Conservation (phyloP, 1,284 basidiomycete genomes). For the Sanghuangporus sanghuang region DNA sequence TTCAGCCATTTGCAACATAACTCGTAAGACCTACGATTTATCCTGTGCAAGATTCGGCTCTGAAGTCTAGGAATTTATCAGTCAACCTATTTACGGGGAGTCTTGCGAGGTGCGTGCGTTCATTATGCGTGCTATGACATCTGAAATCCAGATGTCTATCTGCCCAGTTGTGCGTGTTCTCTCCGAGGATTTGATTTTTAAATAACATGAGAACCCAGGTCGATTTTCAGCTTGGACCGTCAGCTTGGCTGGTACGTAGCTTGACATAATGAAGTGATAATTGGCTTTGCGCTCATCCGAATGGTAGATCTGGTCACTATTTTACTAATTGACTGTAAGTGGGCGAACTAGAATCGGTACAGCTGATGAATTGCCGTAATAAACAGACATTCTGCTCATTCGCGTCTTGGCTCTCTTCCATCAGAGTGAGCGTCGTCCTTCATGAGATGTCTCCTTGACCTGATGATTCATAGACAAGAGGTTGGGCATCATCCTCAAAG, state of each 20-base stretch:
- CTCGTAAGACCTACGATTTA: background rate
- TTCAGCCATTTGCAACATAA: background rate
- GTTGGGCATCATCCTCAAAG: background rate
- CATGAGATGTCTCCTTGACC: too few species aligned
- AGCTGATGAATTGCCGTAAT: background rate
- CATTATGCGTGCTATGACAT: too few species aligned
- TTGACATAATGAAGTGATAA: too few species aligned
- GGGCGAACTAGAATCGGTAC: too few species aligned
- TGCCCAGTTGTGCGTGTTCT: too few species aligned
- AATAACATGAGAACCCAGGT: too few species aligned
- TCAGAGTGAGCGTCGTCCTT: background rate
- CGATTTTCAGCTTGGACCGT: background rate
- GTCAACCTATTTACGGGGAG: background rate
- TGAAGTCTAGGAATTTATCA: background rate
- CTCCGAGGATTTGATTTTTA: too few species aligned
- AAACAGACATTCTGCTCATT: conserved; percentile 3
- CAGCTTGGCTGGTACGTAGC: background rate
- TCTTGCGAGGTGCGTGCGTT: background rate
- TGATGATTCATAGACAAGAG: background rate
- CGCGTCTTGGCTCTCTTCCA: conserved; percentile 7
- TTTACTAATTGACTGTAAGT: background rate
- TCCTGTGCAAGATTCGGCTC: too few species aligned
- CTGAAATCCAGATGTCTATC: too few species aligned
- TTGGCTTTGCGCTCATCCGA: too few species aligned
- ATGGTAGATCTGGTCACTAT: background rate